Evolutionary conservation across 108 stramenopile genomes (phyloP).

Genomic region (Cyclotella choctawhatcheeana): DNA sequence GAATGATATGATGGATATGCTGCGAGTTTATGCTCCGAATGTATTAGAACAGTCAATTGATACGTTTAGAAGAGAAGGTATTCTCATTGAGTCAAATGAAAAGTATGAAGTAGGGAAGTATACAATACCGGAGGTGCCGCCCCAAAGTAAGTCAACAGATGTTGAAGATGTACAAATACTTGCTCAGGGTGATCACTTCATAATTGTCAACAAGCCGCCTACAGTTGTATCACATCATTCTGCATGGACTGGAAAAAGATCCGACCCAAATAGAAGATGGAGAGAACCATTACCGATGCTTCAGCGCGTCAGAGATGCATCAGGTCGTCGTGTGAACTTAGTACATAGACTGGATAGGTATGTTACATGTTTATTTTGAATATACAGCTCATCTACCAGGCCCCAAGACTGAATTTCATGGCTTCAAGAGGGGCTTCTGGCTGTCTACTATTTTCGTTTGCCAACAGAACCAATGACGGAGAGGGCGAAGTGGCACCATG

Average conservation of each 20-base stretch:
- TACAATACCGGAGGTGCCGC: slow-evolving; percentile 27
- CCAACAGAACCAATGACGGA: slow-evolving; percentile 3
- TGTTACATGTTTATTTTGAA: neutral
- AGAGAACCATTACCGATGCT: slow-evolving; percentile 49
- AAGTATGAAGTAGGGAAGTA: slow-evolving; percentile 49
- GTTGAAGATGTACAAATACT: slow-evolving; percentile 38
- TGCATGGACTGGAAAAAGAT: slow-evolving; percentile 31
- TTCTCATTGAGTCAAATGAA: slow-evolving; percentile 40
- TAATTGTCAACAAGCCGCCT: slow-evolving; percentile 46
- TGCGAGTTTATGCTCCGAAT: slow-evolving; percentile 67
- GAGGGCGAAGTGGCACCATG: slow-evolving; percentile 29
- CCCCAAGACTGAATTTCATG: too few relatives aligned
- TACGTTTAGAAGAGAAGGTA: slow-evolving; percentile 68
- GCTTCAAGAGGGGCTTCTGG: slow-evolving; percentile 55
- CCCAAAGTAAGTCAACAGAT: slow-evolving; percentile 3
- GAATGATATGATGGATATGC: slow-evolving; percentile 71
- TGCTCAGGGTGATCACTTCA: slow-evolving; percentile 36
- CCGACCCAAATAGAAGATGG: slow-evolving; percentile 19
- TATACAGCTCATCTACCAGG: too few relatives aligned
- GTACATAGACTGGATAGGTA: slow-evolving; percentile 58
- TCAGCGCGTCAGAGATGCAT: slow-evolving; percentile 50
- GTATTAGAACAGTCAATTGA: slow-evolving; percentile 60
- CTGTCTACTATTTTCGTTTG: slow-evolving; percentile 51
- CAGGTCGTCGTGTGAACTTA: slow-evolving; percentile 47
- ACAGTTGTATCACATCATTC: slow-evolving; percentile 46